Evolutionary conservation across 441 rosid species (phyloP), one percentile per base, ranked within the genome.

Genomic region (Erodium moschatum): DNA sequence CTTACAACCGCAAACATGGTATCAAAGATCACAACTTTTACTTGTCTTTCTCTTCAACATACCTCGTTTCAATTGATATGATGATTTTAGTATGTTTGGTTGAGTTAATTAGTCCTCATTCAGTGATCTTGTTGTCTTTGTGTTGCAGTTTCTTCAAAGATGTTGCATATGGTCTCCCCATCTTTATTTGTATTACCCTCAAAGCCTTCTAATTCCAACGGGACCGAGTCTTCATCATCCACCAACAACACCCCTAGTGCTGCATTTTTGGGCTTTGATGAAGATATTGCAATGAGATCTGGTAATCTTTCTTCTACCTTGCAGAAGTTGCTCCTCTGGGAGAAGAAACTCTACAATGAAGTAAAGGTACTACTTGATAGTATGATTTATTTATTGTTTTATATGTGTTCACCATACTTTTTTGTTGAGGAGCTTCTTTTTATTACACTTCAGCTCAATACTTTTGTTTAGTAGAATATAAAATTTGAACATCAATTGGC

Each of bases 341-440:
- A 91, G 89, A 91, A 89, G 92, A 91, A 94, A 78, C 91, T 91
- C 70, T 86, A 81, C 69, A 76, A 80, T 35, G 97, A 94, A 85
- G 99, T 91, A 13, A 94, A 91, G 92, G 99, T 89, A 11, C 46
- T 40, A 40, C 46, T 40, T 11, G 46, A 40, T 11, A 5, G 46
- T 40, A 40, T 40, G 46, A 40, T 40, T 40, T 40, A 40, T 7
- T 40, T 40, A 0, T 40, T 40, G 31, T 29, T 29, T 29, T 29
- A 29, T 29, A 29, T 40, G 46, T 40, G 58, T 50, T 50, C 18
- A 50, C 3, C 58, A 50, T n/a, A 15, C 58, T n/a, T 50, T 50
- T 50, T 29, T 29, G 58, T 50, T 16, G 16, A 6, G 16, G 58
- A 50, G 18, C 19, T 13, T 50, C 58, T 50, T 6, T 50, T 50